phyloP scores from a whole-genome alignment of 805 yeast species.

The Saccharomyces paradoxus region DNA sequence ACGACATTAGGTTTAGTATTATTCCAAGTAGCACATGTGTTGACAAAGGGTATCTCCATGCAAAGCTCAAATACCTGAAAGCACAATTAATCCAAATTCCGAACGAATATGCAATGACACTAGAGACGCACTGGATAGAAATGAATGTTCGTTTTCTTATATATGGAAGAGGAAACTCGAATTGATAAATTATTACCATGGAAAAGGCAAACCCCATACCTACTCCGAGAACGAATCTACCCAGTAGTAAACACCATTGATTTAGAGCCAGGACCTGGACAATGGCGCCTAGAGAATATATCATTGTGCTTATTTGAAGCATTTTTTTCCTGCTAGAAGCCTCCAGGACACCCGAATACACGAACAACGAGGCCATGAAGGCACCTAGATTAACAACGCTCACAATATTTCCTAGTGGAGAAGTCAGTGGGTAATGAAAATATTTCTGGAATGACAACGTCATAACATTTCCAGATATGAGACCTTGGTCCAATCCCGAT shows the following conservation, averaged over 20 bases:
- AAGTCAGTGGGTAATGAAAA: slow-evolving; percentile 65
- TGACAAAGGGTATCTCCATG: slow-evolving; percentile 66
- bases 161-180: slow-evolving; percentile 82
- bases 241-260: slow-evolving; percentile 54
- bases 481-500: slow-evolving; percentile 84
- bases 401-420: slow-evolving; percentile 76
- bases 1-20: slow-evolving; percentile 13
- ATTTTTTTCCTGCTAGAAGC: background rate
- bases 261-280: slow-evolving; percentile 56
- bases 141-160: slow-evolving; percentile 71
- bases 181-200: slow-evolving; percentile 80
- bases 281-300: slow-evolving; percentile 46
- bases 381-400: slow-evolving; percentile 89
- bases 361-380: slow-evolving; percentile 63
- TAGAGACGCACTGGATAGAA: slow-evolving; percentile 83
- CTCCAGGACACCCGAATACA: slow-evolving; percentile 18
- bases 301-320: background rate
- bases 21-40: background rate
- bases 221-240: slow-evolving; percentile 72
- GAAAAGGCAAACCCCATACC: slow-evolving; percentile 82
- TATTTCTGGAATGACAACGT: slow-evolving; percentile 61
- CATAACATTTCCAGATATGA: slow-evolving; percentile 78
- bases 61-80: background rate
- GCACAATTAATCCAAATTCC: slow-evolving; percentile 82
- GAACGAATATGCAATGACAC: slow-evolving; percentile 69